These are phyloP conservation scores for Talaromyces rugulosus DNA, from an alignment of 2,329 filamentous ascomycete genomes.

Conservation along the genomic window DNA sequence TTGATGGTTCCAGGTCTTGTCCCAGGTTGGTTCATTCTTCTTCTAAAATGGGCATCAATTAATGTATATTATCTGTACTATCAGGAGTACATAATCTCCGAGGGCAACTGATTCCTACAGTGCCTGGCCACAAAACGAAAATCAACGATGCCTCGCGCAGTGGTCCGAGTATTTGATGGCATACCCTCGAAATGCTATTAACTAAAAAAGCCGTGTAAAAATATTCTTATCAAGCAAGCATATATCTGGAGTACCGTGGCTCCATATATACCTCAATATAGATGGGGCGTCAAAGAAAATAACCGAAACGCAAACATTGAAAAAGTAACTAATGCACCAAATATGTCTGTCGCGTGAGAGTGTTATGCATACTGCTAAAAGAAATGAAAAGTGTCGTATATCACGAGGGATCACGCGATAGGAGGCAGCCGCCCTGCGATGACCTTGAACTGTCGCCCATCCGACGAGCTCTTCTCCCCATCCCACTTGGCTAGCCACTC, in stretches of 20 bases:
- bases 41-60: too few species aligned
- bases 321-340: not conserved
- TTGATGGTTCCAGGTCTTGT: too few species aligned
- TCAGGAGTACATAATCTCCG: too few species aligned
- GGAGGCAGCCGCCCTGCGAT: not conserved
- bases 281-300: not conserved
- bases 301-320: not conserved
- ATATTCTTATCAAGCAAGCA: not conserved
- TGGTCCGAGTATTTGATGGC: not conserved
- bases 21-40: too few species aligned
- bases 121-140: too few species aligned
- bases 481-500: conserved; percentile 18
- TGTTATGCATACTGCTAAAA: not conserved
- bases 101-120: too few species aligned
- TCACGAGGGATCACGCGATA: not conserved
- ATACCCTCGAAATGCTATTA: not conserved
- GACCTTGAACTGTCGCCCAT: not conserved
- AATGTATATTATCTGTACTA: too few species aligned
- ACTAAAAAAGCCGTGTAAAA: not conserved
- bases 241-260: not conserved
- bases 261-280: not conserved
- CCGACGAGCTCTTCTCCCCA: conserved; percentile 5
- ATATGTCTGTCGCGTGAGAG: not conserved
- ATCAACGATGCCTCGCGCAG: not conserved
- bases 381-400: not conserved